Evolutionary conservation across 192 early-diverging fungal species (phyloP).

Genomic region (Cladochytrium replicatum): DNA sequence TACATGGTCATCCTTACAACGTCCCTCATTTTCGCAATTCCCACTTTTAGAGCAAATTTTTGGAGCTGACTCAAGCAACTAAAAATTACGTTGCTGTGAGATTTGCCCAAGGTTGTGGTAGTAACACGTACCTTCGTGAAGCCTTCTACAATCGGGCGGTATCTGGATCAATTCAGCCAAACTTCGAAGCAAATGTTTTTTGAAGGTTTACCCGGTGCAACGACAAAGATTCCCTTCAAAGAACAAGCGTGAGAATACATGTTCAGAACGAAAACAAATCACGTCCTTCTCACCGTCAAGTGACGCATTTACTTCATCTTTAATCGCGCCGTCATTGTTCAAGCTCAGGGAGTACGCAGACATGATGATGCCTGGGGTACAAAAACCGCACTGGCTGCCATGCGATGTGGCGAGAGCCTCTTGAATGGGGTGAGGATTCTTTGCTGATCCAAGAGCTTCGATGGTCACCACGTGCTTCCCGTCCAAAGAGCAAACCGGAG

Average conservation of each 20-base stretch:
- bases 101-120: too few species aligned
- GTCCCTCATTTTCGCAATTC: too few species aligned
- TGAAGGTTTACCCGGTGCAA: constrained; percentile 93
- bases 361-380: constrained; percentile 86
- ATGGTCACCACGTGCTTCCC: constrained; percentile 76
- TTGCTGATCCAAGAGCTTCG: constrained; percentile 62
- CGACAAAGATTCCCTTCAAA: constrained; percentile 63
- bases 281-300: constrained; percentile 53
- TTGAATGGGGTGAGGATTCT: constrained; percentile 61
- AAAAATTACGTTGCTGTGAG: too few species aligned
- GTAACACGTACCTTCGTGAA: constrained; percentile 48
- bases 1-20: too few species aligned
- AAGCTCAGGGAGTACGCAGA: constrained; percentile 68
- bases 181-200: too few species aligned
- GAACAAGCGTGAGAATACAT: background rate
- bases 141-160: constrained; percentile 76
- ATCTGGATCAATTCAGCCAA: too few species aligned
- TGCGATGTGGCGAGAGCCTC: constrained; percentile 62
- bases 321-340: constrained; percentile 56
- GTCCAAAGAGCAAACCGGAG: constrained; percentile 59
- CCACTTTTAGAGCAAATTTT: too few species aligned
- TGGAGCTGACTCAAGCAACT: too few species aligned
- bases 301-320: constrained; percentile 68
- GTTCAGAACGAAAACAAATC: background rate
- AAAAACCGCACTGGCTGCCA: constrained; percentile 80